These are phyloP conservation scores for Coemansia sp. DNA, from an alignment of 192 early-diverging fungal genomes.

Conservation along the genomic window DNA sequence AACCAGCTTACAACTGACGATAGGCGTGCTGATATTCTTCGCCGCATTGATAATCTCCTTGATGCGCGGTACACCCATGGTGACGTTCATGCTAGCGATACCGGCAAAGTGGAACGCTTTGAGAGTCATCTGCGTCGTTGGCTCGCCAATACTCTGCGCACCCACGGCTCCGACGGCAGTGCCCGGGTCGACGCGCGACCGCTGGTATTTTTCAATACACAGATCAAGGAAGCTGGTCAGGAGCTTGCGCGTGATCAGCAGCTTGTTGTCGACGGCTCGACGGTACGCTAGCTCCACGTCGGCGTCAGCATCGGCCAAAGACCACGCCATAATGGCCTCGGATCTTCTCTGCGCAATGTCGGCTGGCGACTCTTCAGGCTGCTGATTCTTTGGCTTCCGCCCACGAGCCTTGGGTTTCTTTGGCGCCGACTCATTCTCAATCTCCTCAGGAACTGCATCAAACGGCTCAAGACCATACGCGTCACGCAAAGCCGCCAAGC, in stretches of 20 bases:
- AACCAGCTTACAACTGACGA: slow-evolving; percentile 77
- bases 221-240: slow-evolving; percentile 72
- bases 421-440: background rate
- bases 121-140: slow-evolving; percentile 99
- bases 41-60: slow-evolving; percentile 99
- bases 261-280: slow-evolving; percentile 60
- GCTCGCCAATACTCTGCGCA: slow-evolving; percentile 97
- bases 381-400: slow-evolving; percentile 31
- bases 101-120: slow-evolving; percentile 99
- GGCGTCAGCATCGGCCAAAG: slow-evolving; percentile 26
- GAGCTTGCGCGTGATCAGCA: slow-evolving; percentile 71
- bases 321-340: slow-evolving; percentile 26
- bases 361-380: slow-evolving; percentile 9
- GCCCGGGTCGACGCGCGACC: slow-evolving; percentile 92
- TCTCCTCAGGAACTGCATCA: slow-evolving; percentile 14
- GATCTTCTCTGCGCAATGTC: slow-evolving; percentile 3
- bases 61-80: slow-evolving; percentile 98
- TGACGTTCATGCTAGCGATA: slow-evolving; percentile 98
- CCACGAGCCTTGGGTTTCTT: slow-evolving; percentile 25
- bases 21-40: slow-evolving; percentile 92
- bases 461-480: slow-evolving; percentile 34
- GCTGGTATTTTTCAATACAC: slow-evolving; percentile 80
- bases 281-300: slow-evolving; percentile 32
- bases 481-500: slow-evolving; percentile 56
- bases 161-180: slow-evolving; percentile 96